These are phyloP conservation scores for Fonsecaea multimorphosa DNA, from an alignment of 2,329 filamentous ascomycete species.

Conservation along the genomic window DNA sequence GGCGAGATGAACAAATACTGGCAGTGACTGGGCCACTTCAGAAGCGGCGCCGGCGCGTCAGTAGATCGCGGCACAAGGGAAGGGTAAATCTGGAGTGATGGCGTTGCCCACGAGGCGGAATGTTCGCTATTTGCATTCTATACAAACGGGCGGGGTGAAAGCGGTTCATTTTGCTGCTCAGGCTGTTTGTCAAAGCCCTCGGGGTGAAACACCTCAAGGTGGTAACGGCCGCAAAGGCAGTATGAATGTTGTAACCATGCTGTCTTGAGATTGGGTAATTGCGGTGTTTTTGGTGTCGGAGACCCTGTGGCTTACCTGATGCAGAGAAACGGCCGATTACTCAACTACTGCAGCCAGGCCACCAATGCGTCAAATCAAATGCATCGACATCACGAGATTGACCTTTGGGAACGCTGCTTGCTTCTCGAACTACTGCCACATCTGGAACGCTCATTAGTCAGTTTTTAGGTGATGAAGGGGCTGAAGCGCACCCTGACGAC, in stretches of 20 bases:
- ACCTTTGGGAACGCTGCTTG: not conserved
- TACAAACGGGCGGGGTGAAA: not conserved
- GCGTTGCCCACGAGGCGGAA: not conserved
- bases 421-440: slow-evolving; percentile 23
- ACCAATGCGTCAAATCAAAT: slow-evolving; percentile 7
- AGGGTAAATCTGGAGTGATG: not conserved
- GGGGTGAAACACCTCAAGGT: slow-evolving; percentile 7
- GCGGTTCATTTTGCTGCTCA: not conserved
- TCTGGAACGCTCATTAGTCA: slow-evolving; percentile 19
- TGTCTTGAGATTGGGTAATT: not conserved
- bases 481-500: not conserved
- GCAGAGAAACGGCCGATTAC: slow-evolving; percentile 15
- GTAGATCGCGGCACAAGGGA: not conserved
- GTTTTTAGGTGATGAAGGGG: slow-evolving; percentile 1
- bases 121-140: not conserved
- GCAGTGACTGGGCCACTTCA: not conserved
- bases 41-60: not conserved
- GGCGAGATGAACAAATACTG: not conserved
- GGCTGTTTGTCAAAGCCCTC: not conserved
- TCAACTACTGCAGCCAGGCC: slow-evolving; percentile 5
- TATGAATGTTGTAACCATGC: slow-evolving; percentile 3
- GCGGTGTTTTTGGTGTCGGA: slow-evolving; percentile 2
- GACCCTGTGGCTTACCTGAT: slow-evolving; percentile 21
- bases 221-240: slow-evolving; percentile 13
- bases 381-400: not conserved